Evolutionary conservation across 352 stramenopile species (phyloP), one percentile per base, ranked within the genome.

Genomic region (Globisporangium spiculum): DNA sequence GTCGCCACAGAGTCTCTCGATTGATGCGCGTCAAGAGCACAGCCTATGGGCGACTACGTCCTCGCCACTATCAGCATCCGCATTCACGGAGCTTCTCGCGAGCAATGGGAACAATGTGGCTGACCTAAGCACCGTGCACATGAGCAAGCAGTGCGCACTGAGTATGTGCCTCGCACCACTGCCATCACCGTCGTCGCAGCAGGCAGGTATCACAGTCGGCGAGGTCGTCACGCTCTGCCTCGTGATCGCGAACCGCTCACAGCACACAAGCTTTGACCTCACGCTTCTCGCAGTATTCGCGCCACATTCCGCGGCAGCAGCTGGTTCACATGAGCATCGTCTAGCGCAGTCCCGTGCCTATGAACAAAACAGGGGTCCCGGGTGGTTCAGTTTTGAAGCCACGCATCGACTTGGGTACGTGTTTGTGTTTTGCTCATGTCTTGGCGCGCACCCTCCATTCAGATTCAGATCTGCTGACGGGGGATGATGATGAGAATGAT

Each of bases 341-440:
- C 14, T 30, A 70, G 26, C 32, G 48, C 27, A 60, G 24, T 5
- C 26, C 26, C 9, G 14, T 26, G 38, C 1, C 36, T 6, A 12
- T 46, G 16, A 48, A 12, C 36, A n/a, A 20, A n/a, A 44, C 38
- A n/a, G 36, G 48, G 18, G 16, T 41, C 59, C 57, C n/a, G 52
- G 36, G 4, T 86, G 78, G 65, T 68, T 91, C 55, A 75, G 75
- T 16, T 90, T 93, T 48, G 84, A 93, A 64, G 75, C 81, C 38
- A 84, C 76, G 7, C 83, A 91, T 59, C 83, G 78, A n/a, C 75
- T 93, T 59, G 83, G 83, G 83, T 92, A 79, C 58, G 75, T 77
- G 57, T 16, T 56, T 36, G 75, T 77, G 57, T 16, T 56, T 36
- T 63, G 30, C 27, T 56, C 10, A 60, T 26, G 24, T 8, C 26